A percentile compares a stretch with the other conserved stretches of the same genome.
Evolutionary conservation across 495 filamentous ascomycete species (phyloP).

Genomic region (Penicillium argentinense): DNA sequence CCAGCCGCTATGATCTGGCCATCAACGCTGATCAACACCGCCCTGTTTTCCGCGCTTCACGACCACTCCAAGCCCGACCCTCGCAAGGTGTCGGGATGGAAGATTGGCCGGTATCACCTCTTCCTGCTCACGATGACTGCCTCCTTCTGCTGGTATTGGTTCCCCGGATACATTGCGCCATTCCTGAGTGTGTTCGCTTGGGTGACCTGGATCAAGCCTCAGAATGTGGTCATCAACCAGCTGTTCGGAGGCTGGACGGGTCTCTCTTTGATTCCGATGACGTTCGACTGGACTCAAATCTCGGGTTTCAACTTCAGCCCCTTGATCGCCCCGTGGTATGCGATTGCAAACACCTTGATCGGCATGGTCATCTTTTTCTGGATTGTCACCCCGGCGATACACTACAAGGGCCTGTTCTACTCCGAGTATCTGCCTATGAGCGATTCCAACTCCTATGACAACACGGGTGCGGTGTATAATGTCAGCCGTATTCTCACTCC

Average conservation of each 20-base stretch:
- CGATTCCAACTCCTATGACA: constrained; percentile 57
- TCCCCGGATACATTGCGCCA: constrained; percentile 49
- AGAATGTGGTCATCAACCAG: constrained; percentile 52
- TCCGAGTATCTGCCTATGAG: constrained; percentile 55
- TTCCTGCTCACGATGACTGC: constrained; percentile 61
- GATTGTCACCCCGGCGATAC: constrained; percentile 52
- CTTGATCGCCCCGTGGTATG: constrained; percentile 68
- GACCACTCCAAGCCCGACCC: constrained; percentile 61
- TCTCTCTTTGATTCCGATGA: constrained; percentile 60
- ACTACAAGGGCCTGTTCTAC: constrained; percentile 53
- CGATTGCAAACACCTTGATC: constrained; percentile 57
- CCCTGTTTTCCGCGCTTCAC: constrained; percentile 71
- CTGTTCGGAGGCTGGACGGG: constrained; percentile 62
- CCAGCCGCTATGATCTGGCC: constrained; percentile 76
- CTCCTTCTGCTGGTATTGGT: constrained; percentile 64
- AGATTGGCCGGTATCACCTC: constrained; percentile 61
- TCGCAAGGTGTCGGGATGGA: constrained; percentile 60
- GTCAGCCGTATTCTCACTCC: constrained; percentile 53
- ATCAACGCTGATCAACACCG: constrained; percentile 58
- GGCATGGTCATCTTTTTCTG: constrained; percentile 55
- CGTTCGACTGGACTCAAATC: constrained; percentile 70
- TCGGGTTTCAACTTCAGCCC: constrained; percentile 65
- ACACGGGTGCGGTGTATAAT: constrained; percentile 52
- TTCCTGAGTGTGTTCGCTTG: constrained; percentile 50
- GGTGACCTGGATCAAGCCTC: constrained; percentile 52